Conservation (phyloP, 2,329 filamentous ascomycete species). For the Pyricularia sp. region DNA sequence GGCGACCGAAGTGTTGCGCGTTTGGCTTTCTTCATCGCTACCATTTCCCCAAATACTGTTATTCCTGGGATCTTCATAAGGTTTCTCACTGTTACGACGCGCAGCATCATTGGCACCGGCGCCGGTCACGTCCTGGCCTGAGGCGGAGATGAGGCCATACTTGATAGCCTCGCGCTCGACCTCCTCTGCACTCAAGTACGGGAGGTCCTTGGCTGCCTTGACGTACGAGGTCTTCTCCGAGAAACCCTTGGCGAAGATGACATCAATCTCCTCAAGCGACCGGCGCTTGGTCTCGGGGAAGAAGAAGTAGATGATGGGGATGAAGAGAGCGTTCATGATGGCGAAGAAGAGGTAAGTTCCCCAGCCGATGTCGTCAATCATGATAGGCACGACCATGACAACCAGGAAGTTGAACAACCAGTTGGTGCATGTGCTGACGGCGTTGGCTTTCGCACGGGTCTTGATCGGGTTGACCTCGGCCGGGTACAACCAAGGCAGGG, state of each 20-base stretch:
- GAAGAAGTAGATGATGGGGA: constrained; percentile 37
- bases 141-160: constrained; percentile 14
- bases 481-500: constrained; percentile 49
- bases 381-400: constrained; percentile 52
- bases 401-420: constrained; percentile 53
- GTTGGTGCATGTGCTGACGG: constrained; percentile 47
- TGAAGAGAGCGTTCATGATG: constrained; percentile 36
- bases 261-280: constrained; percentile 56
- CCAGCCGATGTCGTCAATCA: constrained; percentile 39
- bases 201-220: constrained; percentile 41
- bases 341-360: constrained; percentile 43
- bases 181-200: constrained; percentile 35
- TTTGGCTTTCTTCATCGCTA: neutral
- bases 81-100: neutral
- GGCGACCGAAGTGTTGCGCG: neutral
- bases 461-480: constrained; percentile 47
- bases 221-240: constrained; percentile 44
- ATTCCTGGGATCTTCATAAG: neutral
- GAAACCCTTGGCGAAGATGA: constrained; percentile 43
- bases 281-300: constrained; percentile 41
- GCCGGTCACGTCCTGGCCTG: neutral
- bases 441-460: constrained; percentile 50
- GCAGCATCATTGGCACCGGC: neutral
- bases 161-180: constrained; percentile 34
- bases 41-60: neutral